phyloP scores from a whole-genome alignment of 2,329 filamentous ascomycete species.

The Claviceps monticola region DNA sequence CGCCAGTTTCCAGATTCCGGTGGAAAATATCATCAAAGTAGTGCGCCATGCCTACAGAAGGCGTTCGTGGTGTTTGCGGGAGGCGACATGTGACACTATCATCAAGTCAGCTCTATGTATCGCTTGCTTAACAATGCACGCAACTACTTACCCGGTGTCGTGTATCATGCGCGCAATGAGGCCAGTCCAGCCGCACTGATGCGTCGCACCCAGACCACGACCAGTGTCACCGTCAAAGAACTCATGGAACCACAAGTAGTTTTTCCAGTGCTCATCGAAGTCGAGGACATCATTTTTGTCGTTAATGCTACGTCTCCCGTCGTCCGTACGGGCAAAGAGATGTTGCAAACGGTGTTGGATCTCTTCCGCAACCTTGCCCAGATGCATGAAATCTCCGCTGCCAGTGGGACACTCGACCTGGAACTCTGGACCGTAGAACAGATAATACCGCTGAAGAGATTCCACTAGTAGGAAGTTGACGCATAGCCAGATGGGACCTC shows the following conservation, averaged over 20 bases:
- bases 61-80: constrained; percentile 83
- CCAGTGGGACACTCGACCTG: constrained; percentile 89
- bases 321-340: constrained; percentile 70
- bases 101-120: not conserved
- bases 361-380: constrained; percentile 88
- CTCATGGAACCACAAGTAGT: constrained; percentile 78
- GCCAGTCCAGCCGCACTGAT: constrained; percentile 95
- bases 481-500: constrained; percentile 88
- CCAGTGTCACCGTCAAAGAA: constrained; percentile 93
- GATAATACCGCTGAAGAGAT: constrained; percentile 85
- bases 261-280: constrained; percentile 86
- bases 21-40: constrained; percentile 88
- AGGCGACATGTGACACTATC: constrained; percentile 71
- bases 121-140: not conserved
- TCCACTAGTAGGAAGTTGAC: constrained; percentile 93
- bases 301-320: constrained; percentile 81
- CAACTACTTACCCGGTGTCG: constrained; percentile 73
- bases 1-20: constrained; percentile 23
- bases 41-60: constrained; percentile 68
- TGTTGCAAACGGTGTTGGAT: constrained; percentile 91
- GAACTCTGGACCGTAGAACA: constrained; percentile 84
- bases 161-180: constrained; percentile 95
- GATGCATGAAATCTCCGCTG: constrained; percentile 88
- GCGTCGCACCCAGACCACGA: constrained; percentile 77
- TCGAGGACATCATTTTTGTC: constrained; percentile 73